Conservation (phyloP, 2,329 filamentous ascomycete genomes). For the Penicillium decumbens region DNA sequence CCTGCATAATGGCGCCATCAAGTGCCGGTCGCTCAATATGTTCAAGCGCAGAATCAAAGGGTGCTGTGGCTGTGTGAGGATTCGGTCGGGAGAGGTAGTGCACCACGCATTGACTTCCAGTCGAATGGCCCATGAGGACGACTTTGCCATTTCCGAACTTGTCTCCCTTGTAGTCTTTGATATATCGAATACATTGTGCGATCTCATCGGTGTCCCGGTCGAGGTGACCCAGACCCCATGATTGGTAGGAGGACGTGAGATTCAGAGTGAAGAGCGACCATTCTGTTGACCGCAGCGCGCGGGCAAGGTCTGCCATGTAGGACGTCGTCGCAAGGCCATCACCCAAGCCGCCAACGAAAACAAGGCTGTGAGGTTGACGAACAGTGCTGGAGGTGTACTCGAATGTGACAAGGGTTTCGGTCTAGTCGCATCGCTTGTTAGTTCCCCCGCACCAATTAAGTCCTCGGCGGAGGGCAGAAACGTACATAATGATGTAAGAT, state of each 20-base stretch:
- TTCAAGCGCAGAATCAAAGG: slow-evolving; percentile 28
- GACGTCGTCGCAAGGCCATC: slow-evolving; percentile 54
- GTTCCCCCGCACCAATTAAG: neutral
- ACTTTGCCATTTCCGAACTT: slow-evolving; percentile 45
- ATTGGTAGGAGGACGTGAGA: slow-evolving; percentile 50
- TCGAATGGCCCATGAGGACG: slow-evolving; percentile 64
- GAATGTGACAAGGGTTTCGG: slow-evolving; percentile 39
- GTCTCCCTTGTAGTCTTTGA: slow-evolving; percentile 38
- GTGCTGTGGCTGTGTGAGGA: slow-evolving; percentile 30
- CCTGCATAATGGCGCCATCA: slow-evolving; percentile 75
- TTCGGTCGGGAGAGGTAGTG: slow-evolving; percentile 54
- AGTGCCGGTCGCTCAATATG: slow-evolving; percentile 50
- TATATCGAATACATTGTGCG: slow-evolving; percentile 49
- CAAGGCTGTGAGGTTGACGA: slow-evolving; percentile 46
- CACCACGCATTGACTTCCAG: slow-evolving; percentile 64
- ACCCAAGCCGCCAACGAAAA: slow-evolving; percentile 57
- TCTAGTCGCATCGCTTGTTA: slow-evolving; percentile 12
- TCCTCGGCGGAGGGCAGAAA: neutral
- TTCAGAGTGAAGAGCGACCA: slow-evolving; percentile 55
- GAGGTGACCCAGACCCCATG: slow-evolving; percentile 53
- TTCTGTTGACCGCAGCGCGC: slow-evolving; percentile 42
- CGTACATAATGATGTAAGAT: slow-evolving; percentile 38
- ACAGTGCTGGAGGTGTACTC: slow-evolving; percentile 33
- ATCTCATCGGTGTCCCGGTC: slow-evolving; percentile 53
- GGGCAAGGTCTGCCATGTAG: slow-evolving; percentile 51